Conservation (phyloP, 225 moss, liverwort and hornwort genomes). For the Pseudoscleropodium purum region DNA sequence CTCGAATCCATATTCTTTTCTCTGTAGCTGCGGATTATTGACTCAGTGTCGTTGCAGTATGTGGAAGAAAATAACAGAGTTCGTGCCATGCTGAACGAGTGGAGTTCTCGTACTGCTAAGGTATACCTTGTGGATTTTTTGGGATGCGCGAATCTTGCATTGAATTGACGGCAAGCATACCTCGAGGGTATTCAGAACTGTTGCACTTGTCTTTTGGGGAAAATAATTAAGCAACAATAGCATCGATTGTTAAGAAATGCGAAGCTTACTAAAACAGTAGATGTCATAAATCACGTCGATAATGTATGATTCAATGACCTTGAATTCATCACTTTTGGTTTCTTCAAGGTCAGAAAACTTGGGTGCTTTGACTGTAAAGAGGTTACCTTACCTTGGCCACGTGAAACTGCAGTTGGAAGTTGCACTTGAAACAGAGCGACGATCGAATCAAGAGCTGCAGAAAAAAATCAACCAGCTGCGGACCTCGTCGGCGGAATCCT, state of each 20-base stretch:
- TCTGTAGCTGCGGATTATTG: neutral
- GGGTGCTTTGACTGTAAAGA: neutral
- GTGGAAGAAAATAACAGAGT: constrained; percentile 84
- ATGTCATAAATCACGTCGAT: neutral
- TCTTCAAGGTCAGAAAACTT: neutral
- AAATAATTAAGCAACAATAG: neutral
- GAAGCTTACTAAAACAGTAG: neutral
- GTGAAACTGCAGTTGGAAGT: constrained; percentile 47
- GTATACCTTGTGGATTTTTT: constrained; percentile 15
- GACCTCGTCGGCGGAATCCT: constrained; percentile 27
- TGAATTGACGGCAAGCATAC: neutral
- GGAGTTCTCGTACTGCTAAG: constrained; percentile 94
- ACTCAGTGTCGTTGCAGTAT: constrained; percentile 35
- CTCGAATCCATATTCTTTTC: neutral
- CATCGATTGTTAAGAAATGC: neutral
- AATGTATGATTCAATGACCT: neutral
- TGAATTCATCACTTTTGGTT: neutral
- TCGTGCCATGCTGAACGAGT: constrained; percentile 89
- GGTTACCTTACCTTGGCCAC: neutral
- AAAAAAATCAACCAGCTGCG: constrained; percentile 32
- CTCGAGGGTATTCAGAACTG: neutral
- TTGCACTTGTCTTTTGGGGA: neutral
- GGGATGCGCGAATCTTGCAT: neutral
- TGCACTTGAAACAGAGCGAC: constrained; percentile 49
- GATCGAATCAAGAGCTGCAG: constrained; percentile 40